Conservation (phyloP, 1,284 basidiomycete species). For the Ceratobasidium sp. region DNA sequence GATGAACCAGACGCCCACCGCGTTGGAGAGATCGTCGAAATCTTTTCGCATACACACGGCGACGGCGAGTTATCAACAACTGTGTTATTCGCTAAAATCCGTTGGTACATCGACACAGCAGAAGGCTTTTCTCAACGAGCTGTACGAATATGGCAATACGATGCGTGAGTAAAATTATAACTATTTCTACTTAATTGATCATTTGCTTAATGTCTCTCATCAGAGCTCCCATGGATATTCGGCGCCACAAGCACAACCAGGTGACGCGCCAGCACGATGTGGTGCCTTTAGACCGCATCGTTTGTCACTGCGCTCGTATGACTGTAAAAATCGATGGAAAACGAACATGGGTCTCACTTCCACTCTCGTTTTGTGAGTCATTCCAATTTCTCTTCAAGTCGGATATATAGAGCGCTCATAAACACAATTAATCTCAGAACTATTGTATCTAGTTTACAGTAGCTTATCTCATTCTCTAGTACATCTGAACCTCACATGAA, state of each 20-base stretch:
- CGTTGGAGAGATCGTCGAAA: conserved; percentile 22
- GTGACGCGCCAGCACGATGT: conserved; percentile 20
- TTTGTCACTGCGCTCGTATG: conserved; percentile 22
- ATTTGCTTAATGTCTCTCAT: background rate
- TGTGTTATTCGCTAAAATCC: conserved; percentile 21
- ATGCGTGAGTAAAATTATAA: background rate
- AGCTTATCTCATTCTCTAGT: background rate
- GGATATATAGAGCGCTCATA: background rate
- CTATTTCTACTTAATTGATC: background rate
- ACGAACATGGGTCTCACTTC: conserved; percentile 9
- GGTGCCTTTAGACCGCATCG: background rate
- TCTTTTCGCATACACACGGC: conserved; percentile 17
- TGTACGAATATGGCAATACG: conserved; percentile 19
- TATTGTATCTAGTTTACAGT: conserved; percentile 3
- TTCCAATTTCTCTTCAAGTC: background rate
- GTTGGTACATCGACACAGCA: conserved; percentile 21
- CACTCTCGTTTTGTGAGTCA: conserved; percentile 12
- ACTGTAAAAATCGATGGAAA: conserved; percentile 21
- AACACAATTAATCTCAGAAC: conserved; percentile 3
- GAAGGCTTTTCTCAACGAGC: conserved; percentile 1
- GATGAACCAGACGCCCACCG: background rate
- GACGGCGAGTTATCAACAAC: background rate
- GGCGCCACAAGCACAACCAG: conserved; percentile 11
- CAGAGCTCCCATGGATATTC: conserved; percentile 6
- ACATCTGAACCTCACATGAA: background rate